These are phyloP conservation scores for Keqinozyma sinolaborantium DNA, from an alignment of 1,139 yeast genomes.

Conservation along the genomic window DNA sequence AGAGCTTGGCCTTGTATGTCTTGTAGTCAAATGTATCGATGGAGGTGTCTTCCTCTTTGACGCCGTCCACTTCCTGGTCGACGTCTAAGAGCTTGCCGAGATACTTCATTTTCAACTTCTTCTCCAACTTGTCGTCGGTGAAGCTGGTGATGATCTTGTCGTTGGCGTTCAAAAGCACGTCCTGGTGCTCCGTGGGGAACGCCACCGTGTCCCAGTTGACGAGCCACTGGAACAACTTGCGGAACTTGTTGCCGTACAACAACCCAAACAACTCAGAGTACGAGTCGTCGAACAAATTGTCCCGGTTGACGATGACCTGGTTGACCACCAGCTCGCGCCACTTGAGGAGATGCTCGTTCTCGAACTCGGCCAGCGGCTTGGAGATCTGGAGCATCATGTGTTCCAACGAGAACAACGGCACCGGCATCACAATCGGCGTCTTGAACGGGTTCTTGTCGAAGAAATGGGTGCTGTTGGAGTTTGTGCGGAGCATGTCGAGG, in stretches of 20 bases:
- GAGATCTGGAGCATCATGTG: conserved; percentile 28
- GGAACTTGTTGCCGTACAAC: conserved; percentile 28
- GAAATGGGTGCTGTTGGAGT: conserved; percentile 4
- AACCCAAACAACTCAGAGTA: conserved; percentile 18
- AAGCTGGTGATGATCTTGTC: conserved; percentile 17
- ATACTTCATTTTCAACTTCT: conserved; percentile 14
- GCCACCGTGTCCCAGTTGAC: conserved; percentile 16
- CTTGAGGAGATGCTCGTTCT: conserved; percentile 14
- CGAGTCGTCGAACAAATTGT: conserved; percentile 16
- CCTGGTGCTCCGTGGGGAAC: conserved; percentile 12
- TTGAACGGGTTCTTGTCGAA: conserved; percentile 10
- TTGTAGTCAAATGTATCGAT: conserved; percentile 32
- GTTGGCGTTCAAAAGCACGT: conserved; percentile 18
- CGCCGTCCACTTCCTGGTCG: conserved; percentile 5
- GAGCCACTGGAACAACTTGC: conserved; percentile 22
- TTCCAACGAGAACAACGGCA: conserved; percentile 35
- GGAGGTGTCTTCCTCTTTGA: conserved; percentile 9
- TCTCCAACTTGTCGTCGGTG: conserved; percentile 23
- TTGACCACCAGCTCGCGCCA: conserved; percentile 36
- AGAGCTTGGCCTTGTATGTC: conserved; percentile 29
- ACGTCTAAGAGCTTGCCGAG: conserved; percentile 3
- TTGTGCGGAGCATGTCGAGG: conserved; percentile 29
- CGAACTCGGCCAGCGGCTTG: conserved; percentile 19
- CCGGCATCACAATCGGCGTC: conserved; percentile 36
- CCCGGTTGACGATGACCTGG: conserved; percentile 27